phyloP scores from a whole-genome alignment of 371 early-diverging fungal species.

The Actinomucor elegans region DNA sequence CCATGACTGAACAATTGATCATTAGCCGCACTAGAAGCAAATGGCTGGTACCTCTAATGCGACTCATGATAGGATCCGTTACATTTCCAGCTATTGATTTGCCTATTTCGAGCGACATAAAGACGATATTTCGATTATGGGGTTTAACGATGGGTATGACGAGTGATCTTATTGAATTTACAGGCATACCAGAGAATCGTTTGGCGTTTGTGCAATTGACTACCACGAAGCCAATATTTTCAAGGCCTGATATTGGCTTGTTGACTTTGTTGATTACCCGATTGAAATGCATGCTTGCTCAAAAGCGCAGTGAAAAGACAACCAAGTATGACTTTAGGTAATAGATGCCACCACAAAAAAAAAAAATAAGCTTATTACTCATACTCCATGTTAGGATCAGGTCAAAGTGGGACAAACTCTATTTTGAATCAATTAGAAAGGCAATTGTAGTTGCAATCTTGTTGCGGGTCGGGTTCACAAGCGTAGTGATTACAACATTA shows the following conservation, averaged over 20 bases:
- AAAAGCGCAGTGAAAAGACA: no score
- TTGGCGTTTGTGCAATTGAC: conserved; percentile 10
- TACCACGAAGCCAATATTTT: conserved; percentile 5
- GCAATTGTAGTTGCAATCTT: conserved; percentile 12
- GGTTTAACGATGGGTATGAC: conserved; percentile 72
- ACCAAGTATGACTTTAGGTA: no score
- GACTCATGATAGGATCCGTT: conserved; percentile 27
- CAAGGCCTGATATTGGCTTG: conserved; percentile 16
- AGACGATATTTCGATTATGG: conserved; percentile 54
- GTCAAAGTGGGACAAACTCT: conserved; percentile 17
- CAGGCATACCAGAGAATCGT: conserved; percentile 12
- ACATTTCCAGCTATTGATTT: conserved; percentile 41
- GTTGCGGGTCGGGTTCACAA: conserved; percentile 12
- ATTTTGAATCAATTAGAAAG: conserved; percentile 13
- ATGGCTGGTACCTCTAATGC: conserved; percentile 5
- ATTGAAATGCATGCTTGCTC: neutral
- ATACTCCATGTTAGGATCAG: neutral
- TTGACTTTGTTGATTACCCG: conserved; percentile 4
- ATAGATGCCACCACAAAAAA: no score
- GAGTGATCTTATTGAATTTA: conserved; percentile 52
- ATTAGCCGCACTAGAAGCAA: neutral
- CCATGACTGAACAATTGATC: conserved; percentile 22
- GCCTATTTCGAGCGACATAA: conserved; percentile 23
- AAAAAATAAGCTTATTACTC: no score
- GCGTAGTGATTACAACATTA: neutral